phyloP scores from a whole-genome alignment of 805 yeast species.

The Metschnikowia santaceciliae region DNA sequence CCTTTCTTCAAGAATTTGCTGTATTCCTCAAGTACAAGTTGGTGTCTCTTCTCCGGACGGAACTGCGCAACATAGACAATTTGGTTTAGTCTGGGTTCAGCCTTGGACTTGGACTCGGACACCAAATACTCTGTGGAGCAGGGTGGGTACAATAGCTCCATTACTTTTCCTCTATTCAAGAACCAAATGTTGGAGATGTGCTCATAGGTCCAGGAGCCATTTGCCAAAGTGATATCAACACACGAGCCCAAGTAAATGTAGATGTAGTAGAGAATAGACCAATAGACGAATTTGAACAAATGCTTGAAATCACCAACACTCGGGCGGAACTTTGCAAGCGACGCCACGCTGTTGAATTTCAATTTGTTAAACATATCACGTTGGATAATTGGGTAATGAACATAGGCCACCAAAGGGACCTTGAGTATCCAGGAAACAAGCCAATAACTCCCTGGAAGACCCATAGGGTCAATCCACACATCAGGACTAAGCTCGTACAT shows the following conservation, averaged over 20 bases:
- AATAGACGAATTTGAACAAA: conserved; percentile 51
- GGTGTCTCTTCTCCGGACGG: conserved; percentile 92
- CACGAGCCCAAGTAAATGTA: conserved; percentile 67
- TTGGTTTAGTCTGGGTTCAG: conserved; percentile 29
- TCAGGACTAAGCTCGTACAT: conserved; percentile 70
- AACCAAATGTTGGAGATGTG: conserved; percentile 71
- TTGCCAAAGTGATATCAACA: conserved; percentile 64
- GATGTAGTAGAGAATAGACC: conserved; percentile 60
- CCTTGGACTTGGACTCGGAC: conserved; percentile 4
- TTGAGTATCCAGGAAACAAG: conserved; percentile 51
- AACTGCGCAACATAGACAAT: conserved; percentile 81
- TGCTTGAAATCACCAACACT: conserved; percentile 25
- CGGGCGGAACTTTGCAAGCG: conserved; percentile 19
- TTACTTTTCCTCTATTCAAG: conserved; percentile 28
- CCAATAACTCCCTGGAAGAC: conserved; percentile 84
- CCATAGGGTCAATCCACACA: conserved; percentile 92
- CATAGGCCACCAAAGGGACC: conserved; percentile 79
- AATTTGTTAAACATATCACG: conserved; percentile 76
- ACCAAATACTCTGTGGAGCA: conserved; percentile 62
- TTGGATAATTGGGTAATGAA: conserved; percentile 93
- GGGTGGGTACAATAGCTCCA: conserved; percentile 77
- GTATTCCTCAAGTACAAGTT: conserved; percentile 62
- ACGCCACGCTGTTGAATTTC: conserved; percentile 22
- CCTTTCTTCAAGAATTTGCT: conserved; percentile 42
- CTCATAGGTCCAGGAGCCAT: conserved; percentile 88